phyloP scores from a whole-genome alignment of 2,329 filamentous ascomycete genomes.

The Cercospora zeae-maydis region DNA sequence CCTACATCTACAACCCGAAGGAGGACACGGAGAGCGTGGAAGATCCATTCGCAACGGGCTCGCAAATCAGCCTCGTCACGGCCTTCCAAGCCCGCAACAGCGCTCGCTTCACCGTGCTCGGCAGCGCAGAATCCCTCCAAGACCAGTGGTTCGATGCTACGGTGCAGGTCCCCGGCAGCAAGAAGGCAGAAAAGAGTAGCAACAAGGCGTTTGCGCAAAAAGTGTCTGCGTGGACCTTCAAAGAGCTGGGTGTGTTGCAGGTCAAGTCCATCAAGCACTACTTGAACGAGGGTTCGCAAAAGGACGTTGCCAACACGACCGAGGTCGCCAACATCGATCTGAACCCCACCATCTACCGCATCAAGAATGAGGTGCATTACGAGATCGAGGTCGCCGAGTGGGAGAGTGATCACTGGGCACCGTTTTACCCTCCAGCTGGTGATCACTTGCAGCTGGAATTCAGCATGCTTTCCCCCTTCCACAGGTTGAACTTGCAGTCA shows the following conservation, averaged over 20 bases:
- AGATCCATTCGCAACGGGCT: conserved; percentile 79
- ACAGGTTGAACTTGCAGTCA: conserved; percentile 71
- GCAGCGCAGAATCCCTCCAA: conserved; percentile 80
- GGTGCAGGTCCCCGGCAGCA: conserved; percentile 56
- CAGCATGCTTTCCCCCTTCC: conserved; percentile 97
- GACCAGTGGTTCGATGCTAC: conserved; percentile 84
- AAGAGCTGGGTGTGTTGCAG: conserved; percentile 84
- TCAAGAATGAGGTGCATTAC: conserved; percentile 93
- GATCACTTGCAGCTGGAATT: conserved; percentile 92
- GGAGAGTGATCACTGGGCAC: conserved; percentile 66
- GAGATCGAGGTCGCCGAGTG: conserved; percentile 88
- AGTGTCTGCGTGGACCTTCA: conserved; percentile 91
- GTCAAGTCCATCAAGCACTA: conserved; percentile 81
- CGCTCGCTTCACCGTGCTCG: conserved; percentile 80
- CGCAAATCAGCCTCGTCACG: conserved; percentile 78
- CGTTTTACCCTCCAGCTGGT: conserved; percentile 65
- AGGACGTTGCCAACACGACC: conserved; percentile 36
- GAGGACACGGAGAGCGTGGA: conserved; percentile 69
- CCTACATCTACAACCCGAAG: conserved; percentile 92
- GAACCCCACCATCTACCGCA: conserved; percentile 86
- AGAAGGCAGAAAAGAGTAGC: conserved; percentile 60
- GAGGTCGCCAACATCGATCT: conserved; percentile 45
- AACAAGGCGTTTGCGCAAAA: conserved; percentile 85
- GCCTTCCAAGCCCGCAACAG: conserved; percentile 89
- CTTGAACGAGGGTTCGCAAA: conserved; percentile 52